Percentiles rank a stretch among this genome's conserved stretches.
These are phyloP conservation scores for Boletus fagicola DNA, from an alignment of 768 basidiomycete genomes.

Conservation along the genomic window DNA sequence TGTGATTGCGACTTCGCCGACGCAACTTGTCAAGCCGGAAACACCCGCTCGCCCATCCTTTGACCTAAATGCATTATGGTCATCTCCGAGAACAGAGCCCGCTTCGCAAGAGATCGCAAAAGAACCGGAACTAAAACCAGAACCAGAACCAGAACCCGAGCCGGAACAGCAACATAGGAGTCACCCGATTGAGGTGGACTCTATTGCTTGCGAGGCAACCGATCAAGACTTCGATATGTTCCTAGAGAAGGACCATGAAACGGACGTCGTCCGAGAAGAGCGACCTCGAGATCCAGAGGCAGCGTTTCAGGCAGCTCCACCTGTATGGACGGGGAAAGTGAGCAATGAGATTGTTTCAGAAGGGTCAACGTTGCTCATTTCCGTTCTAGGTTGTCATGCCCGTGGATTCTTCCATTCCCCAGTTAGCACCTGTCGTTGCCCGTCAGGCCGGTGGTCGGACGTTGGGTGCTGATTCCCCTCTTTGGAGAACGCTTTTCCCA, in stretches of 20 bases:
- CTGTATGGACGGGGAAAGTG: conserved; percentile 78
- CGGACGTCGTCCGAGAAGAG: conserved; percentile 23
- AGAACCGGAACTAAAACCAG: conserved; percentile 27
- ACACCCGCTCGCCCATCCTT: conserved; percentile 54
- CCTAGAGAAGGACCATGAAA: conserved; percentile 56
- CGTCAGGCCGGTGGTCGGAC: conserved; percentile 78
- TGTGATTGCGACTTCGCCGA: conserved; percentile 24
- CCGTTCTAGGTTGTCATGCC: conserved; percentile 71
- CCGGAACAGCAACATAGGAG: conserved; percentile 39
- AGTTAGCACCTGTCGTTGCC: conserved; percentile 63
- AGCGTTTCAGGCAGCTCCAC: conserved; percentile 52
- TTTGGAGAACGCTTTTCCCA: conserved; percentile 81
- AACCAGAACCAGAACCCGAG: conserved; percentile 24
- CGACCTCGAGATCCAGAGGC: conserved; percentile 43
- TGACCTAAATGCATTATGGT: conserved; percentile 73
- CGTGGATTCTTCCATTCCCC: conserved; percentile 65
- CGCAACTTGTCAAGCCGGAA: conserved; percentile 39
- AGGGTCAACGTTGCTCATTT: conserved; percentile 13
- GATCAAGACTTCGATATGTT: conserved; percentile 90
- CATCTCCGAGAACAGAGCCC: conserved; percentile 40
- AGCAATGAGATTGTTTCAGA: conserved; percentile 20
- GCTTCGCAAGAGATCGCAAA: conserved; percentile 19
- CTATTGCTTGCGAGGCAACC: conserved; percentile 44
- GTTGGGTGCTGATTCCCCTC: conserved; percentile 52
- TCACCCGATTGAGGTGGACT: conserved; percentile 45